A percentile compares a stretch with the other conserved stretches of the same genome.
These are phyloP conservation scores for Aspergillus intermedius DNA, from an alignment of 2,329 filamentous ascomycete species.

Conservation along the genomic window DNA sequence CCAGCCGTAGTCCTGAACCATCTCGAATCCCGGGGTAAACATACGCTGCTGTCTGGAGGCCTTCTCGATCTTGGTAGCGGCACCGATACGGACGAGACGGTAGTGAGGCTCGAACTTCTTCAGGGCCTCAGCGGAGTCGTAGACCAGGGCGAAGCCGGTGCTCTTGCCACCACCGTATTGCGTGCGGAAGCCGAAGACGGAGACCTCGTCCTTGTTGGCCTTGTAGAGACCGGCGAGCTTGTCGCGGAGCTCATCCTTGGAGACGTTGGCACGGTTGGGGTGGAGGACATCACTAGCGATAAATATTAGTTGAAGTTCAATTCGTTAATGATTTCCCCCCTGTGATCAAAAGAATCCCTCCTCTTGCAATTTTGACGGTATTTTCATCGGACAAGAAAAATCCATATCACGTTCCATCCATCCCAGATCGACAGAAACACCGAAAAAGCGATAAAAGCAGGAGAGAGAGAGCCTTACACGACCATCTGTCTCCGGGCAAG, in stretches of 20 bases:
- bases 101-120: constrained; percentile 99
- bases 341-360: background rate
- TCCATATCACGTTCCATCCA: background rate
- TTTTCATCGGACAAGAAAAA: background rate
- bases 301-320: constrained; percentile 2
- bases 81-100: constrained; percentile 88
- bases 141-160: constrained; percentile 96
- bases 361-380: background rate
- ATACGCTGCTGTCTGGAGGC: constrained; percentile 97
- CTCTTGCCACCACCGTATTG: constrained; percentile 99
- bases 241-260: constrained; percentile 94
- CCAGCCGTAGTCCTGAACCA: background rate
- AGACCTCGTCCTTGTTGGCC: constrained; percentile 94
- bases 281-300: constrained; percentile 89
- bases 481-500: constrained; percentile 99
- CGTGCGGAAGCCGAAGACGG: constrained; percentile 96
- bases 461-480: constrained; percentile 64
- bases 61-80: constrained; percentile 93
- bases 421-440: background rate
- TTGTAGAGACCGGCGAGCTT: constrained; percentile 97
- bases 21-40: constrained; percentile 41
- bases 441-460: background rate
- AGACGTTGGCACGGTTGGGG: constrained; percentile 96
- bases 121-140: constrained; percentile 96
- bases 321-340: background rate